Evolutionary conservation across 164 flowering plant species (phyloP), one percentile per base, ranked within the genome.

Genomic region (Warburgia ugandensis): DNA sequence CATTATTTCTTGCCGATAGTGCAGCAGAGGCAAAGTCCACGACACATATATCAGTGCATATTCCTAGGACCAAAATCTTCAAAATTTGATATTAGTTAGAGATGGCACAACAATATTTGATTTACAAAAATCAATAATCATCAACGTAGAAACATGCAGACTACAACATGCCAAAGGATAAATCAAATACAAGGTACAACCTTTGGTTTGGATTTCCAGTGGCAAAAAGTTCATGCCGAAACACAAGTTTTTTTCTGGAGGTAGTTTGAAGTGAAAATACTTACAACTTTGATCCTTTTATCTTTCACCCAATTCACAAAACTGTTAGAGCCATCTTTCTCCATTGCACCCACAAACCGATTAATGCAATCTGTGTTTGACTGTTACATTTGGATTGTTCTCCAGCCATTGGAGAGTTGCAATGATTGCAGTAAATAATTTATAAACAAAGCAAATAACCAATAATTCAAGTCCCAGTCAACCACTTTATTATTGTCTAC

Each of bases 21-120:
- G 85, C 25, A 2, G 96, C 76, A 32, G 79, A 74, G 0, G 80
- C 88, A 67, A 92, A 85, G 71, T 88, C 98, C 3, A 92, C 71
- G 31, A 88, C 86, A 43, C 96, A 92, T 38, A 92, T 73, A 56
- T 92, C 96, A 10, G 96, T 92, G 77, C 98, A 92, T 64, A 92
- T 82, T 31, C 96, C 96, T 19, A 82, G 71, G 38, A 86, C 98
- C 78, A 92, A 52, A 48, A 92, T 57, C 98, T 88, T 26, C 66
- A 78, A 58, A 56, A 22, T 35, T 20, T 22, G 6, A 14, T 32
- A 27, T 29, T 25, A 58, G 40, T 50, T 33, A 47, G 21, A 57
- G 35, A 7, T n/a, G n/a, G n/a, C n/a, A n/a, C n/a, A n/a, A n/a
- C n/a, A n/a, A n/a, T n/a, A n/a, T n/a, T n/a, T n/a, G n/a, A n/a